Conservation (phyloP, 805 yeast species). For the Candida orba region DNA sequence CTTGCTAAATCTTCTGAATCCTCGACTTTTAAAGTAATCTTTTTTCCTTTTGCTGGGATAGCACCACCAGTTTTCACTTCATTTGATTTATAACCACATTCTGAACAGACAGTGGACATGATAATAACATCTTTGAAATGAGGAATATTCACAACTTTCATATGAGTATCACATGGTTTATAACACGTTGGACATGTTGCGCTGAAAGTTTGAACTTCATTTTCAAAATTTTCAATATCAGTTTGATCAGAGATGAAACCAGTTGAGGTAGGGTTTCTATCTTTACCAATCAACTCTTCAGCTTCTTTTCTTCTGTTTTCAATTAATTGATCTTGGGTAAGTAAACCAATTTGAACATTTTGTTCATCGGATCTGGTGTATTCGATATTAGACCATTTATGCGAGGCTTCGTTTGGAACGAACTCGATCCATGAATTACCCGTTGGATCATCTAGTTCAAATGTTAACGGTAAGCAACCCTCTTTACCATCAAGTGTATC, state of each 20-base stretch:
- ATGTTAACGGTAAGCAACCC: slow-evolving; percentile 66
- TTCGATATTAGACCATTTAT: slow-evolving; percentile 83
- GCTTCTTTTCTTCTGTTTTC: slow-evolving; percentile 25
- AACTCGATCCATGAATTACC: slow-evolving; percentile 97
- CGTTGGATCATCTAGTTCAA: slow-evolving; percentile 84
- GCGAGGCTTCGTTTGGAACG: slow-evolving; percentile 78
- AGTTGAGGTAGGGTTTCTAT: slow-evolving; percentile 34
- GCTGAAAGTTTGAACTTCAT: slow-evolving; percentile 88
- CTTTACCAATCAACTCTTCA: slow-evolving; percentile 18
- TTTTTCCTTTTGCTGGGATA: slow-evolving; percentile 79
- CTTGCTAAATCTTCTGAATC: slow-evolving; percentile 88
- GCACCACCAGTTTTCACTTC: slow-evolving; percentile 99
- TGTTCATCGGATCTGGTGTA: slow-evolving; percentile 85
- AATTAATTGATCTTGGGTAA: slow-evolving; percentile 50
- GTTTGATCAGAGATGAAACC: slow-evolving; percentile 65
- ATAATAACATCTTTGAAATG: slow-evolving; percentile 96
- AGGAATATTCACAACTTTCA: slow-evolving; percentile 95
- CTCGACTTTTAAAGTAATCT: slow-evolving; percentile 62
- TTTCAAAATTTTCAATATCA: slow-evolving; percentile 76
- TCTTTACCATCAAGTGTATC: slow-evolving; percentile 58
- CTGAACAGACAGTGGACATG: slow-evolving; percentile 89
- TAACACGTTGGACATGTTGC: slow-evolving; percentile 92
- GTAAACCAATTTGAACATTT: slow-evolving; percentile 74
- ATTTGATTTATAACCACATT: slow-evolving; percentile 92
- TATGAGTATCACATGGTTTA: slow-evolving; percentile 79